These are phyloP conservation scores for Skeletonema grethae DNA, from an alignment of 108 stramenopile species.

Conservation along the genomic window DNA sequence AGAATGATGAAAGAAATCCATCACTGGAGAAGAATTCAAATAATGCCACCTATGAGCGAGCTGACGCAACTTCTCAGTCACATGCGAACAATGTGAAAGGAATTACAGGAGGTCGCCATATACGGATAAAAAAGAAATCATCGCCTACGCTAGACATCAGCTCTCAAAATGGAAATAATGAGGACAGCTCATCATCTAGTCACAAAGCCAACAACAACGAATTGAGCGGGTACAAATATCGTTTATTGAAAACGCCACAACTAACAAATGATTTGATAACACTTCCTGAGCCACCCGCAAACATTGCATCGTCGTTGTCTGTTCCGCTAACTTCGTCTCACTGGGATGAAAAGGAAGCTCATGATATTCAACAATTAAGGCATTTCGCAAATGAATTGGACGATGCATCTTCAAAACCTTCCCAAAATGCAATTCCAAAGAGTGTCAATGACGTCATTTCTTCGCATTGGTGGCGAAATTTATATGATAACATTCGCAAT, in stretches of 20 bases:
- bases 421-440: neutral
- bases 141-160: neutral
- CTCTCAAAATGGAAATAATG: neutral
- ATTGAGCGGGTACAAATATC: constrained; percentile 33
- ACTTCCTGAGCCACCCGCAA: constrained; percentile 10
- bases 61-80: neutral
- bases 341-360: constrained; percentile 24
- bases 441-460: constrained; percentile 14
- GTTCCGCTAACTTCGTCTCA: constrained; percentile 2
- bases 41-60: neutral
- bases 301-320: neutral
- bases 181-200: neutral
- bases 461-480: constrained; percentile 8
- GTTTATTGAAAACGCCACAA: constrained; percentile 21
- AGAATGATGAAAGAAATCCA: neutral
- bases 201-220: neutral
- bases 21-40: neutral
- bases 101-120: neutral
- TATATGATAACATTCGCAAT: constrained; percentile 10
- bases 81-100: neutral
- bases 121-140: constrained; percentile 8
- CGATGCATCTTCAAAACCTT: constrained; percentile 12
- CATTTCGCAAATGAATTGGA: constrained; percentile 8
- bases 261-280: constrained; percentile 21
- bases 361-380: constrained; percentile 26